Evolutionary conservation across 768 basidiomycete genomes (phyloP).

Genomic region (Lactifluus subvellereus): DNA sequence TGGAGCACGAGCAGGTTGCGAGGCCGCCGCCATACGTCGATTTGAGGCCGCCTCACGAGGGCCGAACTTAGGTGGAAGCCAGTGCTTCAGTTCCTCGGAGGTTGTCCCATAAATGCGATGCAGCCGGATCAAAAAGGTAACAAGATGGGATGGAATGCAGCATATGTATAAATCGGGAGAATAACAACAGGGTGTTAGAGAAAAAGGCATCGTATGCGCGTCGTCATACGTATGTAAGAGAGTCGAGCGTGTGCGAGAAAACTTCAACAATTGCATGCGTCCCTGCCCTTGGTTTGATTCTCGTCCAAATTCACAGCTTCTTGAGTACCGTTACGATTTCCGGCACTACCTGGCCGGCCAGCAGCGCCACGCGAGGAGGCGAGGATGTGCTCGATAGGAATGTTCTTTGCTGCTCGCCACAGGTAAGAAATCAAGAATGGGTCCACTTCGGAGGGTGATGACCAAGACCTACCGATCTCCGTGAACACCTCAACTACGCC

Average conservation of each 20-base stretch:
- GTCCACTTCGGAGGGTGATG: neutral
- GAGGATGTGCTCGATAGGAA: constrained; percentile 90
- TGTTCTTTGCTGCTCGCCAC: constrained; percentile 57
- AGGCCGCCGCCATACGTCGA: constrained; percentile 38
- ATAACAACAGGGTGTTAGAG: constrained; percentile 17
- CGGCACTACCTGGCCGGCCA: constrained; percentile 54
- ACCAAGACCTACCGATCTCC: constrained; percentile 72
- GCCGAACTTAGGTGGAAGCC: constrained; percentile 16
- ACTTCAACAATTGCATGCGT: constrained; percentile 75
- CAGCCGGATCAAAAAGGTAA: constrained; percentile 27
- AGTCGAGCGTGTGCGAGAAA: neutral
- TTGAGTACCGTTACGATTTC: constrained; percentile 46
- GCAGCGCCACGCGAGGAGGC: constrained; percentile 71
- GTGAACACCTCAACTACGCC: constrained; percentile 96
- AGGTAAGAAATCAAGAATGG: neutral
- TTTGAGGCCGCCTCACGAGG: constrained; percentile 27
- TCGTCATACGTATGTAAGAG: constrained; percentile 7
- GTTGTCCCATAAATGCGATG: constrained; percentile 20
- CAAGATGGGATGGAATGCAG: constrained; percentile 19
- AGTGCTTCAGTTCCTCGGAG: constrained; percentile 22
- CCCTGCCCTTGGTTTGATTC: constrained; percentile 58
- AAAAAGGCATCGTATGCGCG: neutral
- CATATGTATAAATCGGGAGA: constrained; percentile 25
- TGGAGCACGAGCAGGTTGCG: constrained; percentile 30
- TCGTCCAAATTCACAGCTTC: constrained; percentile 67